Percentiles rank a stretch among this genome's conserved stretches.
phyloP scores from a whole-genome alignment of 129 eudicot genomes.

The sunflower (Helianthus annuus) region HanXRQr2.0-SUNRISE NC_035436.2:207225251-207225750 shows the following conservation, averaged over 20 bases:
- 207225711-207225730: slow-evolving; percentile 66
- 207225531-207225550: slow-evolving; percentile 73
- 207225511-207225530: slow-evolving; percentile 74
- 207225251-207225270: not conserved
- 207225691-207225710: slow-evolving; percentile 74
- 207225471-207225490: slow-evolving; percentile 53
- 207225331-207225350: no score
- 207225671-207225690: slow-evolving; percentile 87
- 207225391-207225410: not conserved
- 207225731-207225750: slow-evolving; percentile 67
- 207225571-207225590: not conserved
- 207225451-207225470: slow-evolving; percentile 32
- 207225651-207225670: slow-evolving; percentile 94
- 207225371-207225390: not conserved
- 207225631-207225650: not conserved
- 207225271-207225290: not conserved
- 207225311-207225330: no score
- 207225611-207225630: not conserved
- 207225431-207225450: slow-evolving; percentile 44
- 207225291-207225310: no score
- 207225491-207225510: slow-evolving; percentile 43
- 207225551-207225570: slow-evolving; percentile 64
- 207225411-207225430: slow-evolving; percentile 62
- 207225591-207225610: no score
- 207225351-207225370: no score